These are phyloP conservation scores for Fusarium scirpi DNA, from an alignment of 2,329 filamentous ascomycete species.

Conservation along the genomic window DNA sequence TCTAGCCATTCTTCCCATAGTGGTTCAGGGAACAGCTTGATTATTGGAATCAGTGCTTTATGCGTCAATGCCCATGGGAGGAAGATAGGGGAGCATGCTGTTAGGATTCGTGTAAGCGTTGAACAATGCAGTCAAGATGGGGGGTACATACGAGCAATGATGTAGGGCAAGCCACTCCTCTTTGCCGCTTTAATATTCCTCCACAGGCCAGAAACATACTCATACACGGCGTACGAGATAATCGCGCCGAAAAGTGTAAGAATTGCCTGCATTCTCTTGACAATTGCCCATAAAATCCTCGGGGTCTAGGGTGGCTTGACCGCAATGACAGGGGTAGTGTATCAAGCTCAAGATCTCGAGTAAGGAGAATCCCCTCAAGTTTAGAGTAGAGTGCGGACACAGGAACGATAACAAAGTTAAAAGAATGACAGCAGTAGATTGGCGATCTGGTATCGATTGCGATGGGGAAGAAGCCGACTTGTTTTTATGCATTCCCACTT, in stretches of 20 bases:
- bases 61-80: conserved; percentile 67
- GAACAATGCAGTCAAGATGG: neutral
- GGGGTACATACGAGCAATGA: conserved; percentile 62
- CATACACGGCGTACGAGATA: conserved; percentile 52
- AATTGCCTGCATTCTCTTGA: conserved; percentile 52
- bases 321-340: neutral
- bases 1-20: conserved; percentile 70
- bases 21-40: conserved; percentile 65
- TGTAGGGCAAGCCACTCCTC: conserved; percentile 64
- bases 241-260: conserved; percentile 49
- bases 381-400: neutral
- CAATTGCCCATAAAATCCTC: neutral
- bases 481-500: neutral
- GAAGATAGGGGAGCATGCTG: conserved; percentile 64
- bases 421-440: neutral
- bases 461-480: neutral
- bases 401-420: neutral
- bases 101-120: neutral
- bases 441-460: neutral
- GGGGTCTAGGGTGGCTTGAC: conserved; percentile 10
- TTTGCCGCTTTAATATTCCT: conserved; percentile 64
- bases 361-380: neutral
- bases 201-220: conserved; percentile 51
- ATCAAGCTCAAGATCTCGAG: neutral
- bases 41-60: conserved; percentile 65